Percentiles rank a stretch among this genome's conserved stretches.
These are phyloP conservation scores for Colletotrichum siamense DNA, from an alignment of 2,329 filamentous ascomycete genomes.

Conservation along the genomic window DNA sequence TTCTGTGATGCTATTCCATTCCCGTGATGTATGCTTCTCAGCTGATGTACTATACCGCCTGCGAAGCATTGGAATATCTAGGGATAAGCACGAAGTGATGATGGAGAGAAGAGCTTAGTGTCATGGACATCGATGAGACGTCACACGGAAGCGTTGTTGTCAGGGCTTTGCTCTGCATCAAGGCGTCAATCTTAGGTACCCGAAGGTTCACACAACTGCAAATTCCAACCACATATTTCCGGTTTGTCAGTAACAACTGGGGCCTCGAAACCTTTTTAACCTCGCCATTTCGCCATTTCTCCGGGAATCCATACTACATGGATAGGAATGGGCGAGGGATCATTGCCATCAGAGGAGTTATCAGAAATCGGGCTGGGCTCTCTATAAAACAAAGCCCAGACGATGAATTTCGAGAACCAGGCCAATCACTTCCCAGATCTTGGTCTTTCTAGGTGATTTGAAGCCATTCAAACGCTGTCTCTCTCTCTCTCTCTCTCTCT, in stretches of 20 bases:
- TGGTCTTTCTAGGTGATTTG: too few species aligned
- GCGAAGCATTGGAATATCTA: neutral
- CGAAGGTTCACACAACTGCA: too few species aligned
- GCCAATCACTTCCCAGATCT: neutral
- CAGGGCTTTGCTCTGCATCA: neutral
- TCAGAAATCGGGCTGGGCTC: fast-evolving
- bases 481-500: too few species aligned
- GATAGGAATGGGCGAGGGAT: fast-evolving
- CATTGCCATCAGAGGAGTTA: neutral
- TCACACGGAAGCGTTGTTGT: fast-evolving
- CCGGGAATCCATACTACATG: neutral
- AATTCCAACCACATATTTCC: too few species aligned
- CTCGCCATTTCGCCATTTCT: neutral
- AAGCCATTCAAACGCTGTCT: neutral
- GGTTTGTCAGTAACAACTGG: neutral
- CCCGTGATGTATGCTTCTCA: neutral
- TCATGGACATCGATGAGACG: fast-evolving
- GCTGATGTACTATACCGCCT: neutral
- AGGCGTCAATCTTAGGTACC: neutral
- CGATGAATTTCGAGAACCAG: fast-evolving
- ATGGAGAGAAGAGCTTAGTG: neutral
- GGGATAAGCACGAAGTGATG: neutral
- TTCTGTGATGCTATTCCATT: neutral
- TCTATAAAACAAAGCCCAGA: neutral
- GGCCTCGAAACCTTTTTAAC: fast-evolving